These are phyloP conservation scores for Malus hybrid DNA, from an alignment of 331 rosid species.

Conservation along the genomic window DNA sequence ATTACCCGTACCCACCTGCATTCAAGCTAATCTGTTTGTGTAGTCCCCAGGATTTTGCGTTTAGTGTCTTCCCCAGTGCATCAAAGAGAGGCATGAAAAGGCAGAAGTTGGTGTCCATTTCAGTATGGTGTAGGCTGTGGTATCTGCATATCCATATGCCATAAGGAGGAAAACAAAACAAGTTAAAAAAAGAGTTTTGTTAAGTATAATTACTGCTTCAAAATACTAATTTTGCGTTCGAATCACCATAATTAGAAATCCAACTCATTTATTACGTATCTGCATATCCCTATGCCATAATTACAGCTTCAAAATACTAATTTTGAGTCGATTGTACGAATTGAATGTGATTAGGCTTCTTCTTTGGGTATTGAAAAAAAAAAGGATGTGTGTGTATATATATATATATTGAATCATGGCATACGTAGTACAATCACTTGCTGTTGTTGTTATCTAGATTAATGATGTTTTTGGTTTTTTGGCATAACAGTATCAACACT, in stretches of 20 bases:
- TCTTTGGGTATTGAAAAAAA: background rate
- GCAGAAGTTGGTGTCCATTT: constrained; percentile 77
- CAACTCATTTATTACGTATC: background rate
- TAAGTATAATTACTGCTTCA: background rate
- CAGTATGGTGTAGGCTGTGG: constrained; percentile 69
- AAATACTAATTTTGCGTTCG: background rate
- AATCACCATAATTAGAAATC: background rate
- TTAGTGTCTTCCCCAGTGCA: constrained; percentile 56
- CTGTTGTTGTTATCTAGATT: no score
- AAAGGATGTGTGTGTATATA: no score
- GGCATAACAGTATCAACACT: no score
- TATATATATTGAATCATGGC: no score
- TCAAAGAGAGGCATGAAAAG: constrained; percentile 98
- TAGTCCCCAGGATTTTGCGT: constrained; percentile 58
- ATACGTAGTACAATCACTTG: no score
- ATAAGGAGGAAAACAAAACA: background rate
- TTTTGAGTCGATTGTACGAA: no score
- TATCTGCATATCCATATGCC: constrained; percentile 44
- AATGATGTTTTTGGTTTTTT: no score
- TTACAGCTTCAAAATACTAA: no score
- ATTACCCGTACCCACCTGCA: constrained; percentile 25
- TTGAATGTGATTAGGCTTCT: background rate
- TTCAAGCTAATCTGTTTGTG: constrained; percentile 50
- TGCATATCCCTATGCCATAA: no score
- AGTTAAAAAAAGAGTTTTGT: background rate